Conservation (phyloP, 805 yeast genomes). For the Ogataea pilisensis region DNA sequence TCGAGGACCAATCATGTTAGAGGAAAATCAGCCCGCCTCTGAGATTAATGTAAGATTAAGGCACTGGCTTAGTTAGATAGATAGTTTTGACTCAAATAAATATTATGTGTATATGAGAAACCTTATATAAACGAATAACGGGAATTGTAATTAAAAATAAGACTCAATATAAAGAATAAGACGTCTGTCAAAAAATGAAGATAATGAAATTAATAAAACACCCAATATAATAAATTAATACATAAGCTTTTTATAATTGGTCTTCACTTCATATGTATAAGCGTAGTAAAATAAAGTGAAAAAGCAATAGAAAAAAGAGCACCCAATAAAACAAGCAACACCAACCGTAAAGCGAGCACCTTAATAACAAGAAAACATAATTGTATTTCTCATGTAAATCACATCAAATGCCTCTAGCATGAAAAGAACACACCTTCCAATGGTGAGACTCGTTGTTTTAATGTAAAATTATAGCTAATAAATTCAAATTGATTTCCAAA, state of each 20-base stretch:
- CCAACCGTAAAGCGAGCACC: too few species aligned
- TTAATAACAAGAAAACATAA: neutral
- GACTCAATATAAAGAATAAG: slow-evolving; percentile 1
- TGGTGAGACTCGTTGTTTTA: neutral
- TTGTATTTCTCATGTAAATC: neutral
- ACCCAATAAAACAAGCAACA: neutral
- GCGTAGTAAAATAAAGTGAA: neutral
- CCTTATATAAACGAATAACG: too few species aligned
- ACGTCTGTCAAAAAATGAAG: too few species aligned
- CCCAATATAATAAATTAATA: slow-evolving; percentile 3
- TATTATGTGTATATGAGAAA: too few species aligned
- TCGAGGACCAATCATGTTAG: too few species aligned
- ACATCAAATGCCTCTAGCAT: neutral
- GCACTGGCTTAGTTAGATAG: too few species aligned
- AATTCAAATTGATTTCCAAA: neutral
- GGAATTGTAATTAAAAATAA: neutral
- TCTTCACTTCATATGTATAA: neutral
- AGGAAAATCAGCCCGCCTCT: too few species aligned
- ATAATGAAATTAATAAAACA: slow-evolving; percentile 3
- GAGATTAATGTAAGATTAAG: too few species aligned
- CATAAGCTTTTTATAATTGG: slow-evolving; percentile 1
- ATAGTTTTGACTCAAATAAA: too few species aligned
- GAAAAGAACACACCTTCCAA: too few species aligned
- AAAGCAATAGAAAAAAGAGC: neutral
- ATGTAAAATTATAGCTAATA: neutral